Percentiles rank a stretch among this genome's conserved stretches.
phyloP scores from a whole-genome alignment of 768 basidiomycete genomes.

The Gymnopilus dilepis region DNA sequence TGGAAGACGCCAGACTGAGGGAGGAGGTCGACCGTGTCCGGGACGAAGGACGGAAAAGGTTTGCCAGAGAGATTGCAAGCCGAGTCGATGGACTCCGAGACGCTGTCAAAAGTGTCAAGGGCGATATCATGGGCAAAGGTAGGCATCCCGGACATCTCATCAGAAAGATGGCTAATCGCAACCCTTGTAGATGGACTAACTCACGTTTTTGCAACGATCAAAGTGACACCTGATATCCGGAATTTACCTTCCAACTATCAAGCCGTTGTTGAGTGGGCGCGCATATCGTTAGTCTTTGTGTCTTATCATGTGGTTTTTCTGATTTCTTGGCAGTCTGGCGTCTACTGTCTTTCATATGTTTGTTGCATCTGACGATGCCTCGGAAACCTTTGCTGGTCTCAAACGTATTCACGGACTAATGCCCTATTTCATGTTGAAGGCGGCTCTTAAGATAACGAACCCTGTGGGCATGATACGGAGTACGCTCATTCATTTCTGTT shows the following conservation, averaged over 20 bases:
- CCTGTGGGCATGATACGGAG: conserved; percentile 96
- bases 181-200: conserved; percentile 77
- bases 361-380: conserved; percentile 90
- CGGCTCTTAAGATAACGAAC: conserved; percentile 90
- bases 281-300: conserved; percentile 78
- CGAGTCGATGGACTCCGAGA: conserved; percentile 87
- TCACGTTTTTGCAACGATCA: conserved; percentile 87
- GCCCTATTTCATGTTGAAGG: conserved; percentile 97
- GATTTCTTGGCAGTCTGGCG: conserved; percentile 65
- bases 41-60: conserved; percentile 86
- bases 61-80: conserved; percentile 84
- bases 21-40: conserved; percentile 89
- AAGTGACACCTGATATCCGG: conserved; percentile 75
- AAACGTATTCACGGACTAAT: conserved; percentile 95
- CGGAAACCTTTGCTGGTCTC: conserved; percentile 83
- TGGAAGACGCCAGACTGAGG: conserved; percentile 75
- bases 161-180: not conserved
- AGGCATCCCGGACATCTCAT: not conserved
- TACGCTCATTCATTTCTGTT: conserved; percentile 32
- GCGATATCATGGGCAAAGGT: conserved; percentile 92
- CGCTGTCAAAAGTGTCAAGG: conserved; percentile 87
- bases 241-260: conserved; percentile 84
- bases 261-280: conserved; percentile 94
- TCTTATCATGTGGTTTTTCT: not conserved
- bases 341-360: conserved; percentile 97